Conservation (phyloP, 192 early-diverging fungal species). For the Spinellus fusiger region DNA sequence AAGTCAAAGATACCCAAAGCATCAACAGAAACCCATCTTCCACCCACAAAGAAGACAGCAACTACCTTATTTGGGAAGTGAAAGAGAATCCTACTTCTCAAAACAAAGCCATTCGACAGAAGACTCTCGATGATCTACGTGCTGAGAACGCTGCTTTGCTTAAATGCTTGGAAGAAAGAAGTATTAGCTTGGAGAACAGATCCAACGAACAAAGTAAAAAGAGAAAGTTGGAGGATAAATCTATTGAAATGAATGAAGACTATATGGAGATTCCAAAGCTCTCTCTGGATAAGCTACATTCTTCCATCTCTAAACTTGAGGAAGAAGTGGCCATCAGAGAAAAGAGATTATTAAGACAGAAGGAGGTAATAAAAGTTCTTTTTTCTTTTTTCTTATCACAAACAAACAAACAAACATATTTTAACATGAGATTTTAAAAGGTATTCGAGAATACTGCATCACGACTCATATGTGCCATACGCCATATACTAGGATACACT, state of each 20-base stretch:
- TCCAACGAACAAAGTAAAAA: background rate
- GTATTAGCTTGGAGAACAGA: background rate
- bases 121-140: background rate
- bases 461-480: background rate
- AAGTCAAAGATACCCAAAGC: background rate
- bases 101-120: background rate
- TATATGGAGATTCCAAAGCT: background rate
- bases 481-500: background rate
- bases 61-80: background rate
- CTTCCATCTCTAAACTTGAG: background rate
- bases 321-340: background rate
- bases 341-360: background rate
- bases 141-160: too few species aligned
- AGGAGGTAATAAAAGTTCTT: background rate
- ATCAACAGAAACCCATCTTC: background rate
- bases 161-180: too few species aligned
- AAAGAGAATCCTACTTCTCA: background rate
- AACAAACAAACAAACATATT: background rate
- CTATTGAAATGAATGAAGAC: background rate
- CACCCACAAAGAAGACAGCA: background rate
- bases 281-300: background rate
- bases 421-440: background rate
- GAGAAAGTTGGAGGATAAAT: background rate
- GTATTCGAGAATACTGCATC: background rate
- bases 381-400: background rate